Conservation (phyloP, 495 filamentous ascomycete species). For the Hyaloscypha finlandica region DNA sequence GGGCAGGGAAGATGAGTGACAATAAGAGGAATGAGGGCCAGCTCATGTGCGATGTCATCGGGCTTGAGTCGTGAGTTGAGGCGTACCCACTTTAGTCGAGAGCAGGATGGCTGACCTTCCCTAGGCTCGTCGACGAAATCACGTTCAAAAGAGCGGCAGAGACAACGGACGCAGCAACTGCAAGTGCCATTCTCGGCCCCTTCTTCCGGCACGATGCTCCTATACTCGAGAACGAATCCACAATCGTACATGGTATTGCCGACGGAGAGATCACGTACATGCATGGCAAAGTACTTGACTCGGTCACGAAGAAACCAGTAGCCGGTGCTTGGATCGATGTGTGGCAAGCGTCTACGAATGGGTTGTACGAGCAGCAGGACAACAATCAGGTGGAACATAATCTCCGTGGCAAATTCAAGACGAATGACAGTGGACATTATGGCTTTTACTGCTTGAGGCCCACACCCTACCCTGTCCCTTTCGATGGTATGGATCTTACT, state of each 20-base stretch:
- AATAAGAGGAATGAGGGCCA: slow-evolving; percentile 74
- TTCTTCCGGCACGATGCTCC: slow-evolving; percentile 87
- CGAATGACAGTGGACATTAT: slow-evolving; percentile 75
- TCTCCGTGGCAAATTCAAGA: slow-evolving; percentile 79
- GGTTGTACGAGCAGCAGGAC: slow-evolving; percentile 90
- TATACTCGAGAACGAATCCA: slow-evolving; percentile 69
- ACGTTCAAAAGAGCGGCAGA: slow-evolving; percentile 78
- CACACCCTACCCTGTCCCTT: slow-evolving; percentile 76
- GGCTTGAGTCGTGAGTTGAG: slow-evolving; percentile 66
- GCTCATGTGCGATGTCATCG: slow-evolving; percentile 76
- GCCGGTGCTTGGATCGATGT: slow-evolving; percentile 74
- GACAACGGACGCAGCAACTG: slow-evolving; percentile 67
- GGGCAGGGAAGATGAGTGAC: slow-evolving; percentile 55
- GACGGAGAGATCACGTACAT: slow-evolving; percentile 65
- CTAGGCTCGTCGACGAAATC: slow-evolving; percentile 77
- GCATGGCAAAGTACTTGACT: slow-evolving; percentile 74
- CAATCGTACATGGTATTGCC: slow-evolving; percentile 67
- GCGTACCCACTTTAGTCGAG: not conserved
- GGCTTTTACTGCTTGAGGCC: slow-evolving; percentile 82
- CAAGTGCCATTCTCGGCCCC: slow-evolving; percentile 80
- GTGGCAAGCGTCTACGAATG: slow-evolving; percentile 85
- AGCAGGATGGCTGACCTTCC: not conserved
- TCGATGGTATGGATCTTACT: slow-evolving; percentile 52
- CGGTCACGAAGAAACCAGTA: slow-evolving; percentile 71
- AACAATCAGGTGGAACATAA: slow-evolving; percentile 77